Evolutionary conservation across 2,329 filamentous ascomycete species (phyloP).

Genomic region (Fusarium sp.): DNA sequence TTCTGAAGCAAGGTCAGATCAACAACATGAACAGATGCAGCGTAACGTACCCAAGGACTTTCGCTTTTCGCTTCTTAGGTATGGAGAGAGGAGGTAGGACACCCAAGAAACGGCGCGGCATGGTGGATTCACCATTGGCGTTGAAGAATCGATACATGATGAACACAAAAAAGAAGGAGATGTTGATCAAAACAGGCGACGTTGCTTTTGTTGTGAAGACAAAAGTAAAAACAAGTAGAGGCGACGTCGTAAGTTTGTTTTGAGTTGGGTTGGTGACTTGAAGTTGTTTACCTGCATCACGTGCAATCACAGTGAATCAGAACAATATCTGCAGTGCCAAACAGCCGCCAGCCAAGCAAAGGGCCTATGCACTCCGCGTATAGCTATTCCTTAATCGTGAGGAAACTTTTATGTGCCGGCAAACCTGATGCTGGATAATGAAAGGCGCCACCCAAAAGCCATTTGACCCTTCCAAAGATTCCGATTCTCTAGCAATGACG

Average conservation of each 20-base stretch:
- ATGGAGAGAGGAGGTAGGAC: not conserved
- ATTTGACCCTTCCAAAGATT: no score
- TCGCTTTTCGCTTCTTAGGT: not conserved
- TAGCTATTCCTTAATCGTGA: not conserved
- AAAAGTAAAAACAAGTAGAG: not conserved
- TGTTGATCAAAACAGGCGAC: not conserved
- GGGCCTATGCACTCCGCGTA: fast-evolving
- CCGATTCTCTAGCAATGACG: no score
- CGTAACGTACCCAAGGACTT: not conserved
- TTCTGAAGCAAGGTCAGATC: not conserved
- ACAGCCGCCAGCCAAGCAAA: not conserved
- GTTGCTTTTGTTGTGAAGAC: not conserved
- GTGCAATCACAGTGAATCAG: not conserved
- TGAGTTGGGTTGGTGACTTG: not conserved
- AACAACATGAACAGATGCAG: fast-evolving
- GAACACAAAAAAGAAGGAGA: no score
- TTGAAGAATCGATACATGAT: not conserved
- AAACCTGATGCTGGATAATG: no score
- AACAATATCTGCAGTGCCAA: not conserved
- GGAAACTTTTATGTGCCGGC: no score
- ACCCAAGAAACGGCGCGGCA: fast-evolving
- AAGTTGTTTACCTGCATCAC: not conserved
- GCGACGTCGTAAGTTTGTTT: not conserved
- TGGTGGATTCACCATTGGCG: not conserved
- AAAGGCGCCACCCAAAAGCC: no score